Evolutionary conservation across 225 moss, liverwort and hornwort species (phyloP).

Genomic region (Marchantia polymorpha): DNA sequence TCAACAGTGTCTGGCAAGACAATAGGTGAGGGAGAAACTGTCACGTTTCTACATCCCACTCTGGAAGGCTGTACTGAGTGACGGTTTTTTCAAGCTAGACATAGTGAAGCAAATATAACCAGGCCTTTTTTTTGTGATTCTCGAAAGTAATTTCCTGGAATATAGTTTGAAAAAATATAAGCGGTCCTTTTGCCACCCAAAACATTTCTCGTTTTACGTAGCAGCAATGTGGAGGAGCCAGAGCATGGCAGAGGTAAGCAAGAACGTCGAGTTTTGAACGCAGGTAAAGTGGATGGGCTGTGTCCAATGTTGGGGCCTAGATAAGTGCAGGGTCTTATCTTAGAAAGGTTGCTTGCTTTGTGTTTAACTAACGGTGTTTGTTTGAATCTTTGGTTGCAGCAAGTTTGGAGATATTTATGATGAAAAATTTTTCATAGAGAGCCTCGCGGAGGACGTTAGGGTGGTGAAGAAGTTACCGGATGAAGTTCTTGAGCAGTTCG

Average conservation of each 20-base stretch:
- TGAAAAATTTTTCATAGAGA: slow-evolving; percentile 72
- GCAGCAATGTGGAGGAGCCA: neutral
- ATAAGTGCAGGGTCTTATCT: neutral
- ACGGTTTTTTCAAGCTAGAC: neutral
- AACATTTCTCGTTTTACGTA: neutral
- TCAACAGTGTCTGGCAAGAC: slow-evolving; percentile 99
- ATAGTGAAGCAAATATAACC: neutral
- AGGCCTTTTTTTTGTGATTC: neutral
- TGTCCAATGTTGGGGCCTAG: neutral
- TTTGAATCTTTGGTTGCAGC: slow-evolving; percentile 37
- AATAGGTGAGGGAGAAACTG: slow-evolving; percentile 58
- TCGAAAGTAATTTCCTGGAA: neutral
- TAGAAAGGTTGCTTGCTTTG: no score
- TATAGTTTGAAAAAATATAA: neutral
- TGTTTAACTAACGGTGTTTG: neutral
- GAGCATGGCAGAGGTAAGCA: neutral
- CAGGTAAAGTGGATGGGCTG: neutral
- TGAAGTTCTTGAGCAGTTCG: slow-evolving; percentile 47
- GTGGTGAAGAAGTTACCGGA: slow-evolving; percentile 68
- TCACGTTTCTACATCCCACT: slow-evolving; percentile 5
- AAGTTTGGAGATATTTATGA: slow-evolving; percentile 87
- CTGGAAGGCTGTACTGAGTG: neutral
- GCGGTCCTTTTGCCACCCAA: neutral
- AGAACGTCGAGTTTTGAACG: no score
- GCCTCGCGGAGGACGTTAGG: slow-evolving; percentile 65